A percentile compares a stretch with the other conserved stretches of the same genome.
Evolutionary conservation across 352 stramenopile genomes (phyloP).

Genomic region (Pythium aphanidermatum): DNA sequence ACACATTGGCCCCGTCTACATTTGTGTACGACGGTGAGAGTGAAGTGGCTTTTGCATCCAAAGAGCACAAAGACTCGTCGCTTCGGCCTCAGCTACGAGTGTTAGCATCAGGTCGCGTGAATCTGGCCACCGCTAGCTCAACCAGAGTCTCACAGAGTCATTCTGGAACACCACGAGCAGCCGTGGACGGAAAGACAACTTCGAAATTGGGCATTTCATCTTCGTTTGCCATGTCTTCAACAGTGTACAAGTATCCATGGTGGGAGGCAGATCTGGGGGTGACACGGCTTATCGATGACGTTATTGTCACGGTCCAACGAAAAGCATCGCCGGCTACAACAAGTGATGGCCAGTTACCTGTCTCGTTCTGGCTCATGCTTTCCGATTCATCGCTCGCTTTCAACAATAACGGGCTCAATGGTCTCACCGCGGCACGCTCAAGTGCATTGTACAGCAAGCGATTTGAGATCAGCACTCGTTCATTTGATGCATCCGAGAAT

Average conservation of each 20-base stretch:
- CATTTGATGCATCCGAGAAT: slow-evolving; percentile 31
- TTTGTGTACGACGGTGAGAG: slow-evolving; percentile 51
- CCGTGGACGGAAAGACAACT: slow-evolving; percentile 32
- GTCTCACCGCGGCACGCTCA: slow-evolving; percentile 24
- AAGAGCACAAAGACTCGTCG: slow-evolving; percentile 27
- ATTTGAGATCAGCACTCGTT: slow-evolving; percentile 36
- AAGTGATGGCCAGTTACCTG: slow-evolving; percentile 22
- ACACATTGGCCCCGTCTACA: slow-evolving; percentile 28
- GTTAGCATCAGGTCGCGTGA: slow-evolving; percentile 43
- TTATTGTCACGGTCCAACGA: slow-evolving; percentile 44
- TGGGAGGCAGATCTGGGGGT: slow-evolving; percentile 44
- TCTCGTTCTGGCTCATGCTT: slow-evolving; percentile 44
- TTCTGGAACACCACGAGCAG: slow-evolving; percentile 35
- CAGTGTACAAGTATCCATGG: slow-evolving; percentile 43
- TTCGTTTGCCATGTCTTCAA: slow-evolving; percentile 46
- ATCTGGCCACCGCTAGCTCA: slow-evolving; percentile 33
- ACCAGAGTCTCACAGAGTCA: slow-evolving; percentile 40
- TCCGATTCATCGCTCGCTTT: slow-evolving; percentile 26
- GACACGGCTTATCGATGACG: slow-evolving; percentile 33
- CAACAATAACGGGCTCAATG: slow-evolving; percentile 27
- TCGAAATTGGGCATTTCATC: slow-evolving; percentile 35
- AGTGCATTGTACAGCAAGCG: slow-evolving; percentile 22
- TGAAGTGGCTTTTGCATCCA: slow-evolving; percentile 54
- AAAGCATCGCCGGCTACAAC: slow-evolving; percentile 28
- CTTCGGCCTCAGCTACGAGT: slow-evolving; percentile 37